Evolutionary conservation across 2,329 filamentous ascomycete genomes (phyloP), one percentile per base, ranked within the genome.

Genomic region (Colletotrichum sp.): DNA sequence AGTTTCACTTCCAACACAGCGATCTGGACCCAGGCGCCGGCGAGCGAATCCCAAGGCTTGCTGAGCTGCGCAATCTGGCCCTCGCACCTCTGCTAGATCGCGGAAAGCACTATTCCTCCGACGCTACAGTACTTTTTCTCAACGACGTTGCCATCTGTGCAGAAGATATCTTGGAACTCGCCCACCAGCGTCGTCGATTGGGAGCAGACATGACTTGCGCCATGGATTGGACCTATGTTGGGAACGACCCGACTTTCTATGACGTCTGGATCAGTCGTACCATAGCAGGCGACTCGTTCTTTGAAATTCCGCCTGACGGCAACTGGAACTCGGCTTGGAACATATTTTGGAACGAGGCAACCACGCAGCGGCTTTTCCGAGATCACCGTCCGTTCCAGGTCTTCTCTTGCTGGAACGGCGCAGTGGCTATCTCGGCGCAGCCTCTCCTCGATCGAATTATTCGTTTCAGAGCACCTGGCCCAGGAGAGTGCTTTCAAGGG

Each of bases 341-440:
- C 68, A 81, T 91, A 4, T 92, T 93, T 78, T 89, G 87, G 85
- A 89, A 89, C 77, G 84, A 90, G 32, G 79, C 80, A 0, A 80
- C 79, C 0, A 81, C 87, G 4, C 81, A 78, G 9, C 61, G 74
- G 3, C 81, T 86, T 4, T 86, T 86, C 69, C 61, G 76, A 1
- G 75, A 76, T 0, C 80, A 83, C 28, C 80, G 82, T n/a, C 90
- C 91, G 1, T 89, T 92, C 75, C 91, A 92, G 79, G 91, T 92
- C 0, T 92, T 91, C 74, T 81, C 90, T 1, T 93, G 91, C 80
- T 92, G 91, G 91, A 92, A 92, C 74, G 91, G 91, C 4, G 89
- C 87, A 0, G 85, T 85, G 0, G 86, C 85, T 0, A 87, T 92
- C 67, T 83, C 82, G 0, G 90, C 89, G 0, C 81, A 82, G 55